Evolutionary conservation across 2,329 filamentous ascomycete genomes (phyloP).

Genomic region (Pseudocercospora fijiensis): DNA sequence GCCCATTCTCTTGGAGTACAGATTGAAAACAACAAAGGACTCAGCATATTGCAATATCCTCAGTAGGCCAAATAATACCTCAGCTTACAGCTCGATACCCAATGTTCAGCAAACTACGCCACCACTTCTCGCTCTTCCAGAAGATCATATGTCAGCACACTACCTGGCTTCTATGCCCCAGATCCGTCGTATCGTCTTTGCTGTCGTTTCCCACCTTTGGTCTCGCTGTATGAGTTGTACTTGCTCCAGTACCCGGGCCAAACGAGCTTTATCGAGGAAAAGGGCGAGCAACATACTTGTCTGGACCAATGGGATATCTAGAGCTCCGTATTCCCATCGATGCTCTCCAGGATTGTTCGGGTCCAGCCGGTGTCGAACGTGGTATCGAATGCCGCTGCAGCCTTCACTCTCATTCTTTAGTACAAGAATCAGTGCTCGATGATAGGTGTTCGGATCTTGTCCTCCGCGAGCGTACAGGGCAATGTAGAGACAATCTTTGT

Average conservation of each 20-base stretch:
- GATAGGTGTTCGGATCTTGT: conserved; percentile 7
- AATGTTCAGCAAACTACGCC: background rate
- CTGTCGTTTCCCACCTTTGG: conserved; percentile 41
- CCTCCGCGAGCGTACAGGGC: conserved; percentile 17
- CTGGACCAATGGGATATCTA: conserved; percentile 1
- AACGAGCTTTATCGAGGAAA: conserved; percentile 37
- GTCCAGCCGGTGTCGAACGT: conserved; percentile 2
- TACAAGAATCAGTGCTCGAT: conserved; percentile 16
- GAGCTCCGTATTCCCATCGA: conserved; percentile 2
- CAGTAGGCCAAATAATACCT: too few relatives aligned
- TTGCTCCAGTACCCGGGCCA: conserved; percentile 38
- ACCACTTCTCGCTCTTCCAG: conserved; percentile 11
- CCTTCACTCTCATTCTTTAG: conserved; percentile 10
- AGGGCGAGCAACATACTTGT: conserved; percentile 36
- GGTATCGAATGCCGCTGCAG: background rate
- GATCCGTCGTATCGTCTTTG: conserved; percentile 25
- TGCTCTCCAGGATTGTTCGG: background rate
- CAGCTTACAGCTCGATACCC: background rate
- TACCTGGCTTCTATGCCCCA: conserved; percentile 22
- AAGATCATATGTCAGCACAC: conserved; percentile 35
- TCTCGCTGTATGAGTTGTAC: conserved; percentile 40
- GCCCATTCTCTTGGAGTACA: background rate
- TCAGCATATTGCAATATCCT: background rate
- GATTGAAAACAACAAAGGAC: background rate
- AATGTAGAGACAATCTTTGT: conserved; percentile 15